Evolutionary conservation across 805 yeast genomes (phyloP), one percentile per base, ranked within the genome.

Genomic region (Candida krabiensis): DNA sequence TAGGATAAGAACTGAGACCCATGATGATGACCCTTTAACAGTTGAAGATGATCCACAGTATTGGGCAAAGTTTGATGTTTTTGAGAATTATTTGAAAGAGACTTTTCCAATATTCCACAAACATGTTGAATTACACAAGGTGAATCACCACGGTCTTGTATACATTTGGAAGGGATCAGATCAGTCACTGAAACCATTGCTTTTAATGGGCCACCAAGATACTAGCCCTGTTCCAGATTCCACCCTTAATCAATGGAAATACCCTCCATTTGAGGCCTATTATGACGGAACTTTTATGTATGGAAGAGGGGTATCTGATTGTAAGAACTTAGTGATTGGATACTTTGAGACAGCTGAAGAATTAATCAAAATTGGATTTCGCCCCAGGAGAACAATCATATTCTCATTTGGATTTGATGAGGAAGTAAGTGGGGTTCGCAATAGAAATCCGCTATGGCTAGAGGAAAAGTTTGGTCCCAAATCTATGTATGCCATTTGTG

Each of bases 281-380:
- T 83, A 64, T 52, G 91, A 85, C 48, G 87, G 86, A 11, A 65
- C 69, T 18, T 61, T 53, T 28, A 46, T 86, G 8, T 83, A 79
- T 73, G 95, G 95, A 2, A 71, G 95, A 48, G 95, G 95, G 18
- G 56, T 84, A 2, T 57, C 71, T 24, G 96, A 86, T 58, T 80
- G 87, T 55, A 86, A 86, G 58, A 79, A 77, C 56, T 60, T 79
- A 22, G 64, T 87, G 35, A 66, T 81, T 40, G 83, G 78, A 2
- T 73, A 80, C 28, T 55, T 85, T 49, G 88, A 84, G 55, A 71
- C 87, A 4, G 60, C 78, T 9, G 86, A 82, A 54, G 59, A 64
- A 34, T 62, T 83, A 30, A 55, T 85, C 24, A 52, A 62, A 24
- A 66, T 69, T 19, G 80, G 71, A 1, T 83, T 69, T 61, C 37